Evolutionary conservation across 257 asterid genomes (phyloP).

Genomic region (Buddleja alternifolia): DNA sequence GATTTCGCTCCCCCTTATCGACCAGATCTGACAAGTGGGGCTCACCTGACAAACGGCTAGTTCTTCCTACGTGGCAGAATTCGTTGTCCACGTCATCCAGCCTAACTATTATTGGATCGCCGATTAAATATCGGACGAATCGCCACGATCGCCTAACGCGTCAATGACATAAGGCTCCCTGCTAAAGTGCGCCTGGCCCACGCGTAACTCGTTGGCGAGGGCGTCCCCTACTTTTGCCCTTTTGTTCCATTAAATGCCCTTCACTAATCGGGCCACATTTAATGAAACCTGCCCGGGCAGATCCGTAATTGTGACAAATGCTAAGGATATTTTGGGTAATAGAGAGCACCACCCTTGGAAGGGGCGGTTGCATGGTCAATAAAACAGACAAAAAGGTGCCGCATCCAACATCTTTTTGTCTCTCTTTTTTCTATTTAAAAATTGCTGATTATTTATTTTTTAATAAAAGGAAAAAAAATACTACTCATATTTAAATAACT

Average conservation of each 20-base stretch:
- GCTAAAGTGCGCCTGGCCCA: conserved; percentile 29
- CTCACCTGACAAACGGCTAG: conserved; percentile 51
- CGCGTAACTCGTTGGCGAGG: conserved; percentile 31
- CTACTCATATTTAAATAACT: no score
- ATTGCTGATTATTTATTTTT: neutral
- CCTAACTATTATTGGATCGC: neutral
- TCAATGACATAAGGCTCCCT: conserved; percentile 9
- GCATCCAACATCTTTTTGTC: no score
- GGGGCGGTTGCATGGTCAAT: conserved; percentile 29
- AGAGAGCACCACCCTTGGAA: neutral
- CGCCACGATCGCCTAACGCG: no score
- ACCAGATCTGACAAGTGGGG: conserved; percentile 21
- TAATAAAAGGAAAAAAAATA: no score
- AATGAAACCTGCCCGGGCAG: conserved; percentile 6
- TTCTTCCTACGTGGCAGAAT: conserved; percentile 40
- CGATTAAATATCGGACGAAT: neutral
- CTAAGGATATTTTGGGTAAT: conserved; percentile 20
- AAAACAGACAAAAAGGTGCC: conserved; percentile 30
- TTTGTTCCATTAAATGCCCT: conserved; percentile 30
- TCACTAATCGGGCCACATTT: neutral
- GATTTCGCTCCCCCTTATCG: conserved; percentile 33
- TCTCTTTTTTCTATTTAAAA: neutral
- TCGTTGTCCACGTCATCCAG: conserved; percentile 24
- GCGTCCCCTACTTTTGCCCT: conserved; percentile 7
- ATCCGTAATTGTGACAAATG: neutral